Conservation (phyloP, 2,329 filamentous ascomycete species). For the Calonectria montana region DNA sequence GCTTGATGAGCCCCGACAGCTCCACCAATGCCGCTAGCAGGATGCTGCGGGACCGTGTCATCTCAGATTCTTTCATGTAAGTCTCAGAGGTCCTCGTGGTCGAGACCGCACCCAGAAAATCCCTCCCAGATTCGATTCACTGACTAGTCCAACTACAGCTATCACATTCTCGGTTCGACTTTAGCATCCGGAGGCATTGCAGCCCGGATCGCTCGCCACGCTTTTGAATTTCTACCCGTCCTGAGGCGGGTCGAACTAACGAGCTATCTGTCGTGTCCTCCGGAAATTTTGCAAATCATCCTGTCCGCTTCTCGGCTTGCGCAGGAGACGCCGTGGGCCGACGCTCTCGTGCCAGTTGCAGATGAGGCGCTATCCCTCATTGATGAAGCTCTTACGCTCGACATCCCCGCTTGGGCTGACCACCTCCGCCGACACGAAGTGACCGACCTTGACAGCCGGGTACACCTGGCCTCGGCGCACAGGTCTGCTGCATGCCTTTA, state of each 20-base stretch:
- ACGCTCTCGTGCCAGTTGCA: constrained; percentile 46
- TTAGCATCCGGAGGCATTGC: constrained; percentile 50
- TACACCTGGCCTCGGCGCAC: constrained; percentile 58
- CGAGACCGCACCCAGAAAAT: constrained; percentile 1
- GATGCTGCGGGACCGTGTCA: constrained; percentile 57
- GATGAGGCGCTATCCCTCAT: constrained; percentile 54
- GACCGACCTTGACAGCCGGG: constrained; percentile 54
- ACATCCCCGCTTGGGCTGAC: constrained; percentile 56
- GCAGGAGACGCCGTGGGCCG: constrained; percentile 48
- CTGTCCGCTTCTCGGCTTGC: constrained; percentile 58
- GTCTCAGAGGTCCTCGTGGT: constrained; percentile 29
- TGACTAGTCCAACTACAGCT: constrained; percentile 46
- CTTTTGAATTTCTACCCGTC: constrained; percentile 52
- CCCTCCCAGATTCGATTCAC: neutral
- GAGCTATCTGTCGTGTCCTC: constrained; percentile 56
- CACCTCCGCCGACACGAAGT: constrained; percentile 50
- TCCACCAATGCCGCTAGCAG: constrained; percentile 45
- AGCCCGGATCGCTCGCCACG: constrained; percentile 52
- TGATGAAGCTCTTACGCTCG: constrained; percentile 54
- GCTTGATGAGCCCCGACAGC: constrained; percentile 47
- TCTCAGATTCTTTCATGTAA: constrained; percentile 61
- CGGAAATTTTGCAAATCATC: constrained; percentile 58
- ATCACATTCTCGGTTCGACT: constrained; percentile 54
- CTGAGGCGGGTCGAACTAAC: constrained; percentile 56
- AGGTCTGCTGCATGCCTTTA: constrained; percentile 60